phyloP scores from a whole-genome alignment of 768 basidiomycete species.

The Mycena chlorophos region DNA sequence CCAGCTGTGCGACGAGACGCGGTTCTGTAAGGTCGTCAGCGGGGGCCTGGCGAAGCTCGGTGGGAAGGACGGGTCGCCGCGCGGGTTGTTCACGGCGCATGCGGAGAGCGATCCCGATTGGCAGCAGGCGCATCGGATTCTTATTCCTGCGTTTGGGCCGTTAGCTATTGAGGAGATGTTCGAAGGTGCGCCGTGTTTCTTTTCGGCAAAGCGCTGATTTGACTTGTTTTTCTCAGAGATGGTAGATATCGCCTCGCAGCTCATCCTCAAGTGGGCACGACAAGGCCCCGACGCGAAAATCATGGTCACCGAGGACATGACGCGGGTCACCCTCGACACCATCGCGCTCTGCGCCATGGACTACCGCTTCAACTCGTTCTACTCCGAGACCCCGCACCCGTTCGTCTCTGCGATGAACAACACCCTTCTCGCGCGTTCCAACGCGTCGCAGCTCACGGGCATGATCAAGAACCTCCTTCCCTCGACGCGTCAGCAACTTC shows the following conservation, averaged over 20 bases:
- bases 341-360: constrained; percentile 47
- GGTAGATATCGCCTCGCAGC: constrained; percentile 45
- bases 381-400: constrained; percentile 35
- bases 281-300: constrained; percentile 39
- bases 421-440: constrained; percentile 41
- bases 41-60: neutral
- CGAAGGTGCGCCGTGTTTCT: neutral
- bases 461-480: neutral
- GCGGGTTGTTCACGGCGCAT: neutral
- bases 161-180: neutral
- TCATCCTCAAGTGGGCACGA: constrained; percentile 43
- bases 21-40: neutral
- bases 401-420: constrained; percentile 43
- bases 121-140: neutral
- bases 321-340: constrained; percentile 48
- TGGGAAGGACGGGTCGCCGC: neutral
- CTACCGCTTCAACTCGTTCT: constrained; percentile 49
- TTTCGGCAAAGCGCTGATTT: neutral
- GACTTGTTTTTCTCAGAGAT: constrained; percentile 29
- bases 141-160: neutral
- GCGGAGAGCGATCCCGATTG: neutral
- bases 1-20: constrained; percentile 1
- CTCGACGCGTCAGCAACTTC: constrained; percentile 15
- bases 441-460: constrained; percentile 31
- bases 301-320: constrained; percentile 47